phyloP scores from a whole-genome alignment of 768 basidiomycete genomes.

The Mycena rosella region DNA sequence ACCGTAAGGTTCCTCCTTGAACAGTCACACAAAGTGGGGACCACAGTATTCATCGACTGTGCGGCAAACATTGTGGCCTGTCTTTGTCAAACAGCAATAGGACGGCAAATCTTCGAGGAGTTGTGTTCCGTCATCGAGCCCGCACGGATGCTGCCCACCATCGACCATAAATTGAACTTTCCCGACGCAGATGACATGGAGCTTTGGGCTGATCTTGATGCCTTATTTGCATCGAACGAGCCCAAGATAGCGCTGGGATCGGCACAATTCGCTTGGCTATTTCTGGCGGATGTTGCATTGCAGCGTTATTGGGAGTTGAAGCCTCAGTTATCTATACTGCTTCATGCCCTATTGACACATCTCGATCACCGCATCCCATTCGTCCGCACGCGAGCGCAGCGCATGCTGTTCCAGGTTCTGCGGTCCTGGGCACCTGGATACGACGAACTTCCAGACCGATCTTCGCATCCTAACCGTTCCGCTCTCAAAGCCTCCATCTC shows the following conservation, averaged over 20 bases:
- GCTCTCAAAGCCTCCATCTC: conserved; percentile 65
- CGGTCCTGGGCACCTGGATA: conserved; percentile 87
- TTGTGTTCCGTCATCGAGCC: conserved; percentile 90
- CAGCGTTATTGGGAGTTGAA: conserved; percentile 83
- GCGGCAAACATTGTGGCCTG: conserved; percentile 87
- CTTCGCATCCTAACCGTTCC: conserved; percentile 58
- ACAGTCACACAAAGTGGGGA: conserved; percentile 88
- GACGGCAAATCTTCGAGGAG: conserved; percentile 82
- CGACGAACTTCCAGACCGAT: conserved; percentile 75
- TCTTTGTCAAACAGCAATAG: conserved; percentile 82
- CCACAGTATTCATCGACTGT: conserved; percentile 80
- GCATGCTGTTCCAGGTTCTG: conserved; percentile 87
- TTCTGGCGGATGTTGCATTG: conserved; percentile 81
- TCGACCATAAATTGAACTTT: conserved; percentile 76
- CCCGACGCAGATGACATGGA: conserved; percentile 78
- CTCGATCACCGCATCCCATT: conserved; percentile 81
- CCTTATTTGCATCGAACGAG: conserved; percentile 75
- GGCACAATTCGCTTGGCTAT: conserved; percentile 91
- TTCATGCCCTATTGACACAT: conserved; percentile 86
- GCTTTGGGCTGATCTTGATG: conserved; percentile 84
- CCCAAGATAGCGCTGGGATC: conserved; percentile 80
- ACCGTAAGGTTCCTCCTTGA: conserved; percentile 87
- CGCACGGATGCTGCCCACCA: conserved; percentile 82
- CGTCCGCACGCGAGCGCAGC: conserved; percentile 77
- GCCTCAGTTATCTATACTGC: conserved; percentile 76